Evolutionary conservation across 306 rosid genomes (phyloP), one percentile per base, ranked within the genome.

Genomic region (Astragalus glycyphyllos): DNA sequence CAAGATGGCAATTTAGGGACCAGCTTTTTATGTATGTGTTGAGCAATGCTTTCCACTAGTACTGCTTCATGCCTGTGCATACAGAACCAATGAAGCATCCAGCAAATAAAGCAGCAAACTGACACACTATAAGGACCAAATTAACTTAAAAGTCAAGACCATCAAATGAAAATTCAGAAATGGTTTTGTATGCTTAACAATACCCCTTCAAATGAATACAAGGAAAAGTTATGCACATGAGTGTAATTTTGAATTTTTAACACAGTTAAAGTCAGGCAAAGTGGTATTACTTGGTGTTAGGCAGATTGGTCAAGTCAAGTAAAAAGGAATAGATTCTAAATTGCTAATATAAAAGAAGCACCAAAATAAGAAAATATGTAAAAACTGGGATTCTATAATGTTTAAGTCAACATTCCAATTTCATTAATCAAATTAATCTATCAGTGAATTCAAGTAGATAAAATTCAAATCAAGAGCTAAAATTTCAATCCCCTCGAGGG

Each of bases 1-100:
- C 41, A 53, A 54, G 64, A 69, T 20, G 74, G 53, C 74, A 69
- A 69, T 13, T 54, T 69, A 1, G 74, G 53, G 55, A 54, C 31
- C 7, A 69, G 2, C 35, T 17, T 54, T 54, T 44, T 55, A 20
- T 53, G 48, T 12, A 59, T 8, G 32, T 35, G 66, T 59, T 37
- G 31, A 59, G 66, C 66, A 59, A 59, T 59, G 4, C 7, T 37
- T 37, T 59, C 66, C 12, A 59, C 66, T 3, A 37, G 66, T 15
- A 13, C 20, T 15, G 66, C 31, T 47, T 59, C 66, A 15, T 14
- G 66, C 66, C 47, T 59, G 47, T 38, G 0, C 13, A 37, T 8
- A 37, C 7, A 57, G 8, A 37, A 5, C 23, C 10, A 49, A 49
- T n/a, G 55, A 49, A 15, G 31, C 45, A 37, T 11, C 47, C 12